phyloP scores from a whole-genome alignment of 2,329 filamentous ascomycete genomes.

The Beauveria australis region DNA sequence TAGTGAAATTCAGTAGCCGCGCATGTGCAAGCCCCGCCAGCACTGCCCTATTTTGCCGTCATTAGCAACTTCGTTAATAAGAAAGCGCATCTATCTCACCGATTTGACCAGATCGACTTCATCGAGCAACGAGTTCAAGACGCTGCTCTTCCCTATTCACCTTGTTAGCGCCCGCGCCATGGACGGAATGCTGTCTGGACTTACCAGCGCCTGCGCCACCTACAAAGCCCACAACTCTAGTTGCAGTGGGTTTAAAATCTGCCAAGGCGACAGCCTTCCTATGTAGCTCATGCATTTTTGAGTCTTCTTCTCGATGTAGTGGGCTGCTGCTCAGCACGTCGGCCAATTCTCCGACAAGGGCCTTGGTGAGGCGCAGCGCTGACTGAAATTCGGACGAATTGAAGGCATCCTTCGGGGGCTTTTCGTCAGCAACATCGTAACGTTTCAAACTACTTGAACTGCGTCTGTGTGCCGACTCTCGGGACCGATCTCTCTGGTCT shows the following conservation, averaged over 20 bases:
- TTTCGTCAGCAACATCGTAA: slow-evolving; percentile 22
- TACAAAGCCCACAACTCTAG: slow-evolving; percentile 36
- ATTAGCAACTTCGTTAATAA: neutral
- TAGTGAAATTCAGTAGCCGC: slow-evolving; percentile 39
- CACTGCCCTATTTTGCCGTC: slow-evolving; percentile 28
- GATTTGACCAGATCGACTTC: slow-evolving; percentile 29
- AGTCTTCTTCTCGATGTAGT: slow-evolving; percentile 29
- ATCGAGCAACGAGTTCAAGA: slow-evolving; percentile 41
- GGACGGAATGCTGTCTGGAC: slow-evolving; percentile 1
- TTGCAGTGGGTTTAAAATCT: slow-evolving; percentile 29
- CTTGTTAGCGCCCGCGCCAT: neutral
- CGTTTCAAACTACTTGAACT: neutral
- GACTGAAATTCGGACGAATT: slow-evolving; percentile 27
- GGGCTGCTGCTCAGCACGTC: slow-evolving; percentile 26
- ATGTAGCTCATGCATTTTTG: slow-evolving; percentile 29
- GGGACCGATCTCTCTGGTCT: neutral
- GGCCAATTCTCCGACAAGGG: slow-evolving; percentile 22
- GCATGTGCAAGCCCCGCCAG: slow-evolving; percentile 38
- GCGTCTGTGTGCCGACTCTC: neutral
- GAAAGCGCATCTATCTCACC: slow-evolving; percentile 23
- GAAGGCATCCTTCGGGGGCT: slow-evolving; percentile 27
- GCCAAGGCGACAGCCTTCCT: slow-evolving; percentile 25
- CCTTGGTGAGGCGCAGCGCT: slow-evolving; percentile 25
- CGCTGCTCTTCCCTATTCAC: slow-evolving; percentile 37
- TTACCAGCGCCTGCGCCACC: slow-evolving; percentile 39